phyloP scores from a whole-genome alignment of 2,329 filamentous ascomycete genomes.

The Madurella fahalii region DNA sequence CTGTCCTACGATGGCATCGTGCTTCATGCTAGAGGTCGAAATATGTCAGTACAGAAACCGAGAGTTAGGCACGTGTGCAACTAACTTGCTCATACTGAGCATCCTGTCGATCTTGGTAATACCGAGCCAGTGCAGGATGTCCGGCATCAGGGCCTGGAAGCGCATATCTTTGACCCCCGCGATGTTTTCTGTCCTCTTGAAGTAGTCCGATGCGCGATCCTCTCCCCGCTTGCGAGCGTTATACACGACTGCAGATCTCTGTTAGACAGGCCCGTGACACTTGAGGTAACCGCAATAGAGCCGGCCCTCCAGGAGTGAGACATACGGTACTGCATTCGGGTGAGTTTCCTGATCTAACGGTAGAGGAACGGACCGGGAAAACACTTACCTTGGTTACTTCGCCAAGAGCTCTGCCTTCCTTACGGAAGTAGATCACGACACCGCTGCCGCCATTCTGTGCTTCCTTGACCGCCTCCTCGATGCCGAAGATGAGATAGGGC shows the following conservation, averaged over 20 bases:
- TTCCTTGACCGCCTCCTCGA: slow-evolving; percentile 95
- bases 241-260: slow-evolving; percentile 53
- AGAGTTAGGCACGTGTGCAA: slow-evolving; percentile 19
- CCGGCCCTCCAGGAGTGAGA: slow-evolving; percentile 12
- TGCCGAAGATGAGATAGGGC: slow-evolving; percentile 93
- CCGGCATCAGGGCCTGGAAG: slow-evolving; percentile 97
- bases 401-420: slow-evolving; percentile 89
- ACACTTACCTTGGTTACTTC: slow-evolving; percentile 85
- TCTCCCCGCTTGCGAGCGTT: slow-evolving; percentile 77
- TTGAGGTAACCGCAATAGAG: not conserved
- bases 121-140: slow-evolving; percentile 95
- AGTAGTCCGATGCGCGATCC: slow-evolving; percentile 85
- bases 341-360: slow-evolving; percentile 29
- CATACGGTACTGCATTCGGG: slow-evolving; percentile 43
- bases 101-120: slow-evolving; percentile 98
- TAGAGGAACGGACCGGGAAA: slow-evolving; percentile 22
- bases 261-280: slow-evolving; percentile 20
- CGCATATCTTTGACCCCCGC: slow-evolving; percentile 96
- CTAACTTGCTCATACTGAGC: slow-evolving; percentile 95
- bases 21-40: slow-evolving; percentile 65
- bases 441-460: slow-evolving; percentile 91
- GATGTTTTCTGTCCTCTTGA: slow-evolving; percentile 96
- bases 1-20: slow-evolving; percentile 81
- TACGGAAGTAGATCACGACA: slow-evolving; percentile 97
- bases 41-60: slow-evolving; percentile 19